Conservation (phyloP, 1,284 basidiomycete genomes). For the Marasmius fiardii region DNA sequence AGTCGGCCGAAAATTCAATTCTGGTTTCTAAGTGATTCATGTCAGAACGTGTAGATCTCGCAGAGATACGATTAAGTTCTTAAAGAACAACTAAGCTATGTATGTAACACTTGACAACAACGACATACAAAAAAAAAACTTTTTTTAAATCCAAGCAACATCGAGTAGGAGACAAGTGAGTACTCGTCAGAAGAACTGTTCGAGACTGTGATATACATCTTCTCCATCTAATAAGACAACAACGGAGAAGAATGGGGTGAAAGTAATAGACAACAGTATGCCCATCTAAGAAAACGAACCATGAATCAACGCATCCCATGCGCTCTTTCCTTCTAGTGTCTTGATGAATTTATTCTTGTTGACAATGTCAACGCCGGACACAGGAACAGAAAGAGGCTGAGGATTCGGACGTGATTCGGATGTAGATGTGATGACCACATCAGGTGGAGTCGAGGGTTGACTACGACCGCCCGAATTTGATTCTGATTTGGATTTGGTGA, state of each 20-base stretch:
- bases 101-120: too few species aligned
- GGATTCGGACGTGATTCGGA: constrained; percentile 6
- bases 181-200: too few species aligned
- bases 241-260: neutral
- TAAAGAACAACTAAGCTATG: too few species aligned
- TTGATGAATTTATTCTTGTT: constrained; percentile 37
- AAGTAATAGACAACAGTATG: too few species aligned
- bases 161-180: too few species aligned
- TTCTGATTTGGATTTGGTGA: neutral
- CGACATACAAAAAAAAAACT: too few species aligned
- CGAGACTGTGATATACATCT: too few species aligned
- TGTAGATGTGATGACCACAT: constrained; percentile 2
- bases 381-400: constrained; percentile 7
- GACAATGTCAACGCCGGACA: constrained; percentile 27
- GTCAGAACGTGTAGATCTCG: too few species aligned
- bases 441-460: neutral
- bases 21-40: too few species aligned
- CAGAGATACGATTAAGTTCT: too few species aligned
- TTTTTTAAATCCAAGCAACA: too few species aligned
- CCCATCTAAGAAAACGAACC: constrained; percentile 43
- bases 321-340: constrained; percentile 44
- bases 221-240: neutral
- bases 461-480: neutral
- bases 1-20: too few species aligned
- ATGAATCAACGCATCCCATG: constrained; percentile 55